These are phyloP conservation scores for Lachnellula subtilissima DNA, from an alignment of 2,329 filamentous ascomycete species.

Conservation along the genomic window DNA sequence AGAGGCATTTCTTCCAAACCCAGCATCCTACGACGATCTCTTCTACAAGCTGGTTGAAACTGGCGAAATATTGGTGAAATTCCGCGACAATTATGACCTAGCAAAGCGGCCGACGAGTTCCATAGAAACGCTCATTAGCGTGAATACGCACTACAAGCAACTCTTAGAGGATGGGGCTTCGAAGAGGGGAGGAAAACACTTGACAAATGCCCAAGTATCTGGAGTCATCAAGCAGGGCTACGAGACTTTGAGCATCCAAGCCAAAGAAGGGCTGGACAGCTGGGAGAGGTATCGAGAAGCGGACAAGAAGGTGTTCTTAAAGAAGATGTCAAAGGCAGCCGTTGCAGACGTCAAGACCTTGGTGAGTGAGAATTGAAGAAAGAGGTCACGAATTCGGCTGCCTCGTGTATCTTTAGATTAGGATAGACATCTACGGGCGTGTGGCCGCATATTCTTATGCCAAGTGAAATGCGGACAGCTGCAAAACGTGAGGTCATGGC, in stretches of 20 bases:
- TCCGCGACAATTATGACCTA: slow-evolving; percentile 70
- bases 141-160: slow-evolving; percentile 81
- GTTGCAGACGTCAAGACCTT: slow-evolving; percentile 61
- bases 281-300: slow-evolving; percentile 86
- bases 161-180: slow-evolving; percentile 61
- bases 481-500: background rate
- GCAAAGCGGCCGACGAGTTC: slow-evolving; percentile 58
- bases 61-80: slow-evolving; percentile 75
- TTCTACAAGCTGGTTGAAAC: slow-evolving; percentile 98
- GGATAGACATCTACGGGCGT: background rate
- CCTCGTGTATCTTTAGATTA: background rate
- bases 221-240: slow-evolving; percentile 95
- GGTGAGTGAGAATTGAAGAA: slow-evolving; percentile 20
- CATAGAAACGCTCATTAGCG: slow-evolving; percentile 78
- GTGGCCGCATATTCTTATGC: background rate
- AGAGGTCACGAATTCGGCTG: background rate
- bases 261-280: slow-evolving; percentile 77
- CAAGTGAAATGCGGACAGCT: background rate
- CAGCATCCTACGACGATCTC: slow-evolving; percentile 86
- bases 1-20: slow-evolving; percentile 84
- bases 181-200: slow-evolving; percentile 52
- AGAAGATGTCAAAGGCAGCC: slow-evolving; percentile 76
- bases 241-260: slow-evolving; percentile 87
- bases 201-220: slow-evolving; percentile 79
- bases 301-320: slow-evolving; percentile 77